These are phyloP conservation scores for Candida odintsovae DNA, from an alignment of 805 yeast species.

Conservation along the genomic window DNA sequence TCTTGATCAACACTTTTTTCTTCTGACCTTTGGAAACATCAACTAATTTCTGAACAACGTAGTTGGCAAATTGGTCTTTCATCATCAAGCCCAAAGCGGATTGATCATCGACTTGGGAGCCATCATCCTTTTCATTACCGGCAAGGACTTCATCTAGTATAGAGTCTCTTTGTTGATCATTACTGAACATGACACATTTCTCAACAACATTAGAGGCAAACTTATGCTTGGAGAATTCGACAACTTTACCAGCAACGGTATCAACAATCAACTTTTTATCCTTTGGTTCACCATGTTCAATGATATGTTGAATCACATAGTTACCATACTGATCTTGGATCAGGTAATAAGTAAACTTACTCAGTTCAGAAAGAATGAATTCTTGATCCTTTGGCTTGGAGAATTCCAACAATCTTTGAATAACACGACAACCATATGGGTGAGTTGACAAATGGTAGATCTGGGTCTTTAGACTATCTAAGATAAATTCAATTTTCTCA, in stretches of 20 bases:
- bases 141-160: constrained; percentile 65
- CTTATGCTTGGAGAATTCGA: constrained; percentile 88
- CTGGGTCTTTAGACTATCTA: constrained; percentile 60
- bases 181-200: constrained; percentile 77
- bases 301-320: constrained; percentile 93
- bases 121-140: constrained; percentile 34
- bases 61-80: constrained; percentile 97
- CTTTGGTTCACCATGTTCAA: constrained; percentile 67
- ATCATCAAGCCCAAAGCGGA: constrained; percentile 84
- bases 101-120: constrained; percentile 48
- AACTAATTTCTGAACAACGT: constrained; percentile 91
- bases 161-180: constrained; percentile 49
- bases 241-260: constrained; percentile 65
- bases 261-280: constrained; percentile 60
- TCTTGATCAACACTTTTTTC: constrained; percentile 61
- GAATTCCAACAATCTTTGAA: constrained; percentile 85
- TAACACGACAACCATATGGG: constrained; percentile 96
- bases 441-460: constrained; percentile 87
- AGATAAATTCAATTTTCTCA: constrained; percentile 59
- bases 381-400: constrained; percentile 61
- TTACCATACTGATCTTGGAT: constrained; percentile 97
- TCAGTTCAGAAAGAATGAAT: constrained; percentile 64
- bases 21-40: constrained; percentile 71
- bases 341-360: constrained; percentile 63
- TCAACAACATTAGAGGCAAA: constrained; percentile 98